Evolutionary conservation across 352 stramenopile species (phyloP).

Genomic region (Pythium sp.): DNA sequence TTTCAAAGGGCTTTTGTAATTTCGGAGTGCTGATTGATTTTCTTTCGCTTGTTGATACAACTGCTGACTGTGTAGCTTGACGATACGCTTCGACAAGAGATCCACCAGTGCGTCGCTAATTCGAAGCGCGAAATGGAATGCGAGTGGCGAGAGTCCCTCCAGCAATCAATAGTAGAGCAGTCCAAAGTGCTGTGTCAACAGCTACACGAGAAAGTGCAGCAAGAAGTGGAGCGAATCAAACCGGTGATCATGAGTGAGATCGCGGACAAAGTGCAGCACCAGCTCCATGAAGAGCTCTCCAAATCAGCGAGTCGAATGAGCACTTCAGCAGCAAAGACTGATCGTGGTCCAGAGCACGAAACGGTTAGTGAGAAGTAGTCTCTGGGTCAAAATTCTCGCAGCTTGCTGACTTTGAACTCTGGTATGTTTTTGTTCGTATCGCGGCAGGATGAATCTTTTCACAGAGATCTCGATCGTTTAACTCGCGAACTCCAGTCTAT

Average conservation of each 20-base stretch:
- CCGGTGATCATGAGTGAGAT: not conserved
- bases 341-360: not conserved
- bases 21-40: not conserved
- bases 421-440: not conserved
- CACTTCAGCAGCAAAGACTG: not conserved
- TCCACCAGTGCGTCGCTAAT: not conserved
- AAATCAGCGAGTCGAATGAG: not conserved
- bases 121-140: not conserved
- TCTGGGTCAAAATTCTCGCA: no score
- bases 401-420: not conserved
- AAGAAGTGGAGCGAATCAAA: not conserved
- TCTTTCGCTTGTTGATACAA: not conserved
- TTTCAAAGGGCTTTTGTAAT: no score
- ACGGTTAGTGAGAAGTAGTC: not conserved
- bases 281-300: not conserved
- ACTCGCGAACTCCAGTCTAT: slow-evolving; percentile 16
- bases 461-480: slow-evolving; percentile 10
- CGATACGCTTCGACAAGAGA: not conserved
- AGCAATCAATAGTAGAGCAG: not conserved
- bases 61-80: not conserved
- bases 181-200: not conserved
- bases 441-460: slow-evolving; percentile 15
- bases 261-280: not conserved
- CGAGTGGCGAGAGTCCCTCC: not conserved
- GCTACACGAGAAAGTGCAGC: not conserved